Base-by-base conservation (phyloP, 2,329 filamentous ascomycete species). In the Lachnellula arida region DNA sequence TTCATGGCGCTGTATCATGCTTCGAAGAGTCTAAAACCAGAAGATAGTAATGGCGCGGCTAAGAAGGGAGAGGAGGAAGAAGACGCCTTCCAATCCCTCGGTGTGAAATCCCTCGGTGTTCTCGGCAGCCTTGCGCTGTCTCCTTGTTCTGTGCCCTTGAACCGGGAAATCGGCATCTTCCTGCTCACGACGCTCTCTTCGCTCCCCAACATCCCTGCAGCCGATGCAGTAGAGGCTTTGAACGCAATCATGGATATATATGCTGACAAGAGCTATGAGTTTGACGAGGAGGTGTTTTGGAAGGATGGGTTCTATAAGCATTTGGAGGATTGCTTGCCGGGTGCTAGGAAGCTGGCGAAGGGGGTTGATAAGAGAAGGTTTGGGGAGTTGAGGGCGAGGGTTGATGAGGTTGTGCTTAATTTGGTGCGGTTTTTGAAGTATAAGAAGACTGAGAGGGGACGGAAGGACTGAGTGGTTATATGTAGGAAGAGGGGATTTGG, bases 201-300 rank as follows among this genome's bases (percentile, higher is more conserved):
- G 9, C 71, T 81, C 17, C 80, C 82, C 5, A 72, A 78, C 46
- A 79, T 78, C 1, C 75, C 81, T 1, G 70, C 77, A 1, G 84
- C 82, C 2, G 81, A 86, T 46, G 75, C 76, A 5, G 77, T 88
- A 34, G 85, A 88, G 71, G 81, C 82, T 15, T 72, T 88, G 44
- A 82, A 87, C 70, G 82, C 86, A 68, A 60, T 88, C 17, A 86
- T 86, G 62, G 85, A 88, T 62, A 77, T 88, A 7, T 88, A 88
- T 70, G 80, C 78, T 25, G 81, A 88, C 66, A 82, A 84, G 68
- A 75, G 74, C 12, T 76, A 74, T 53, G 72, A 76, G 11, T 85
- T 79, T 66, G 85, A 88, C 66, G 74, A 73, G 55, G 76, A 79
- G 25, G 84, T 88, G 2, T 88, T 87, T 70, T 86, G 84, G 80